These are phyloP conservation scores for Vanrija sp. DNA, from an alignment of 1,284 basidiomycete species.

Conservation along the genomic window DNA sequence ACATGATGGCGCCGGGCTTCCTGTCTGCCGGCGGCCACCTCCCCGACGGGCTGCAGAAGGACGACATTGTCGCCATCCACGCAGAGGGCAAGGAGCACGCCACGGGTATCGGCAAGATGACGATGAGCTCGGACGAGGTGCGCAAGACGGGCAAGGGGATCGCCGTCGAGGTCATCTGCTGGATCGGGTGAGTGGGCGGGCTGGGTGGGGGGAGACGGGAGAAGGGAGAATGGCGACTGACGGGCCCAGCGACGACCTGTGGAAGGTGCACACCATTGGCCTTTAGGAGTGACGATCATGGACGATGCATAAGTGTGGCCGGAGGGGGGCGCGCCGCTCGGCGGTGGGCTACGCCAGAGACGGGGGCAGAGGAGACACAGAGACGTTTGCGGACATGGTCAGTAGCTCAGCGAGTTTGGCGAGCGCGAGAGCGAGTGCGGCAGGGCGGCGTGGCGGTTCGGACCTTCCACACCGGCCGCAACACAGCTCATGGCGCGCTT, in stretches of 20 bases:
- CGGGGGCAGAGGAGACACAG: no score
- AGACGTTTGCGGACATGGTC: no score
- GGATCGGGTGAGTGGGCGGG: constrained; percentile 45
- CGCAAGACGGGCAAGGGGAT: constrained; percentile 82
- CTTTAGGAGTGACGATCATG: constrained; percentile 14
- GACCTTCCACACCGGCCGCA: no score
- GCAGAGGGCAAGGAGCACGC: constrained; percentile 97
- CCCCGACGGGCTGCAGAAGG: constrained; percentile 70
- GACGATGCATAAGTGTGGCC: no score
- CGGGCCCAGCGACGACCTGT: constrained; percentile 79
- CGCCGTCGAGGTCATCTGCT: constrained; percentile 73
- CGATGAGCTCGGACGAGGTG: constrained; percentile 84
- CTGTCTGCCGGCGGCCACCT: constrained; percentile 87
- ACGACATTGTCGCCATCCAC: constrained; percentile 75
- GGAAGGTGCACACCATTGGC: constrained; percentile 66
- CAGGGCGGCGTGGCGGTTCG: no score
- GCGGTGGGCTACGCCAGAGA: no score
- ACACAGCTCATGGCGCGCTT: no score
- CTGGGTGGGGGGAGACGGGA: no score
- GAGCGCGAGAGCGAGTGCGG: no score
- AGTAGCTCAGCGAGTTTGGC: no score
- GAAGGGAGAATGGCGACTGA: constrained; percentile 1
- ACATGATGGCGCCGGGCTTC: constrained; percentile 96
- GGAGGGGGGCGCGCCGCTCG: no score
- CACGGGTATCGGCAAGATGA: constrained; percentile 79